phyloP scores from a whole-genome alignment of 2,329 filamentous ascomycete species.

The Fonsecaea erecta region DNA sequence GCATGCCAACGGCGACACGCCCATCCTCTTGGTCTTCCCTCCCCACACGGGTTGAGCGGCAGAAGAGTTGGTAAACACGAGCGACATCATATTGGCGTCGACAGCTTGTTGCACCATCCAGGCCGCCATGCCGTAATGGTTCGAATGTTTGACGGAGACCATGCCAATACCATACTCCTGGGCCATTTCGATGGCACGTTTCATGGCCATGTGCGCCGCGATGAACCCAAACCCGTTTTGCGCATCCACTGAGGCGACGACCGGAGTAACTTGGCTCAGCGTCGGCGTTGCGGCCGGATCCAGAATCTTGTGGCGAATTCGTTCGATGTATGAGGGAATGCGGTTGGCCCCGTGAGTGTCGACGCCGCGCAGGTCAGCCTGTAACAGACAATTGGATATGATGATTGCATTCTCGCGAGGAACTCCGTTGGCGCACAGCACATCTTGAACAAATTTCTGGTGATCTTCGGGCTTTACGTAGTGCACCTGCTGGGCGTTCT shows the following conservation, averaged over 20 bases:
- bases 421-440: too few relatives aligned
- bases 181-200: constrained; percentile 69
- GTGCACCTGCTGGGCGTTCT: too few relatives aligned
- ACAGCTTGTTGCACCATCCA: constrained; percentile 79
- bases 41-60: constrained; percentile 75
- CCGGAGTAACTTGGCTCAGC: constrained; percentile 59
- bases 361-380: too few relatives aligned
- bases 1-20: constrained; percentile 73
- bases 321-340: too few relatives aligned
- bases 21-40: constrained; percentile 69
- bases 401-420: too few relatives aligned
- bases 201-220: constrained; percentile 69
- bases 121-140: constrained; percentile 82
- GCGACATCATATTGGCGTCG: constrained; percentile 70
- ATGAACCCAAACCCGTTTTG: constrained; percentile 78
- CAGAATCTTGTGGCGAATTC: too few relatives aligned
- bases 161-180: constrained; percentile 71
- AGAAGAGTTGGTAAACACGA: constrained; percentile 73
- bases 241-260: constrained; percentile 69
- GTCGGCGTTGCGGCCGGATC: too few relatives aligned
- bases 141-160: constrained; percentile 74
- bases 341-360: too few relatives aligned
- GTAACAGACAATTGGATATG: too few relatives aligned
- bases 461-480: too few relatives aligned
- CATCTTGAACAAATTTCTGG: too few relatives aligned